Percentiles rank a stretch among this genome's conserved stretches.
phyloP scores from a whole-genome alignment of 306 rosid genomes.

The Amphicarpaea edgeworthii region DNA sequence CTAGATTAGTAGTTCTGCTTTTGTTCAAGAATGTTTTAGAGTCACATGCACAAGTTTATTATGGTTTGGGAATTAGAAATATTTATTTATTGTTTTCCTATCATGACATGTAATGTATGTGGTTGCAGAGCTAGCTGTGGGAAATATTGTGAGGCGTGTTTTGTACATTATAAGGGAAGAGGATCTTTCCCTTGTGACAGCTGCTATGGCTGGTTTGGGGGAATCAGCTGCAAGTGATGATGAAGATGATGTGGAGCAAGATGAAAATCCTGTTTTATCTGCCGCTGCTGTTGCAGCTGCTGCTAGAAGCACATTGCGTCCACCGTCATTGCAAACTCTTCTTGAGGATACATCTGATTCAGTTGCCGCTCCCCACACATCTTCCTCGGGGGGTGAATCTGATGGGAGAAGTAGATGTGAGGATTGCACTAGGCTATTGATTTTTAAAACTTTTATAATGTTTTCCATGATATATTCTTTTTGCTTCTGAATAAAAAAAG shows the following conservation, averaged over 20 bases:
- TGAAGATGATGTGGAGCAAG: constrained; percentile 78
- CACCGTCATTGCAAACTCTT: constrained; percentile 97
- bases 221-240: constrained; percentile 80
- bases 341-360: constrained; percentile 83
- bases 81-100: constrained; percentile 35
- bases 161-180: constrained; percentile 97
- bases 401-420: constrained; percentile 95
- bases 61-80: constrained; percentile 25
- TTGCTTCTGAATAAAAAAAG: background rate
- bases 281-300: constrained; percentile 96
- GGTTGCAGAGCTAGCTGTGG: constrained; percentile 93
- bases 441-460: constrained; percentile 25
- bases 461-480: constrained; percentile 19
- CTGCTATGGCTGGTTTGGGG: constrained; percentile 85
- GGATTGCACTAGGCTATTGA: constrained; percentile 48
- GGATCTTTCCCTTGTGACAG: constrained; percentile 87
- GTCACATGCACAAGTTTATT: constrained; percentile 2
- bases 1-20: background rate
- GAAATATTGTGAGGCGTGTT: constrained; percentile 97
- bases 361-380: constrained; percentile 67
- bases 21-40: constrained; percentile 22
- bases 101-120: constrained; percentile 45
- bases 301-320: constrained; percentile 94
- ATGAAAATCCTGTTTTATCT: constrained; percentile 75
- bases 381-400: constrained; percentile 97